Evolutionary conservation across 352 stramenopile species (phyloP), one percentile per base, ranked within the genome.

Genomic region (Hyaloperonospora brassicae): DNA sequence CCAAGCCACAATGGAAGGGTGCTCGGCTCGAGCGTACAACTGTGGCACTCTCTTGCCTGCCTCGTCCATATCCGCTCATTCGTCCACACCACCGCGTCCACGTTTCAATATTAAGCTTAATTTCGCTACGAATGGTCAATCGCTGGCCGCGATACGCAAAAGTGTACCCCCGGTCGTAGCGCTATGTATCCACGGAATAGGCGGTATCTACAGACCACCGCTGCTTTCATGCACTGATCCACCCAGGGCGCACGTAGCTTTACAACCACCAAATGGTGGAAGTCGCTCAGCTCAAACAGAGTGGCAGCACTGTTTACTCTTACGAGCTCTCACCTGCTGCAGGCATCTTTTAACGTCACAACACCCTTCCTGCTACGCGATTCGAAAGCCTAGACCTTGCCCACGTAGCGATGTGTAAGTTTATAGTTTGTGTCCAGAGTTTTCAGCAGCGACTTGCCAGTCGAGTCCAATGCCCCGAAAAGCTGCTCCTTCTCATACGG

Each of bases 381-480:
- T 31, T 31, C 27, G 7, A 3, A 31, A 8, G 27, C 7, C 27
- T 87, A 94, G 21, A 94, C 80, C 62, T 94, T 94, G 65, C 81
- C 84, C 13, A 70, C 81, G 62, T 89, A 94, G 45, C 83, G 79
- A 72, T 94, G 73, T 21, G 76, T 89, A 52, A 89, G 76, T 62
- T 92, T 94, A 77, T 89, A 94, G 55, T 64, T 87, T 12, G 66
- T 85, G 58, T 94, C 84, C 50, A 94, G 66, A 31, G 70, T 80
- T 69, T 92, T 92, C 59, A 94, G 79, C 54, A 94, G 58, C 47
- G 81, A 87, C 60, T 92, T 94, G 66, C 81, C 84, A 1, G 79
- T 83, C 12, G 81, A 72, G 55, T 94, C 82, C 14, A 94, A 70
- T 25, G 79, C 76, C 10, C 74, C 78, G 54, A 86, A 94, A 6